Conservation (phyloP, 2,329 filamentous ascomycete species). For the Diaporthe amygdali region DNA sequence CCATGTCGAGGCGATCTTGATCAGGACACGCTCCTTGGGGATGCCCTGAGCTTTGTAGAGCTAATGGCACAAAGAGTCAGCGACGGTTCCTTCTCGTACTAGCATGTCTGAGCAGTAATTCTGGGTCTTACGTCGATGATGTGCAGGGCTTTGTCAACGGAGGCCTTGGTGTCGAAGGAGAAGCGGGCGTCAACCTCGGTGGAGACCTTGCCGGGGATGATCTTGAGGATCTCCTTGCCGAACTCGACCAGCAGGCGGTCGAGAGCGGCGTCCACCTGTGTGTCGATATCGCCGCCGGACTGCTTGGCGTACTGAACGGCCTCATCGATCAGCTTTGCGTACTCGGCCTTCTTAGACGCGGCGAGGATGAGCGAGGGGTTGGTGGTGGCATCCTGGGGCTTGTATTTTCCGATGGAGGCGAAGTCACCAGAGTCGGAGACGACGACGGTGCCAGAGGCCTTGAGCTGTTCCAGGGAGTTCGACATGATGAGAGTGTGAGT, state of each 20-base stretch:
- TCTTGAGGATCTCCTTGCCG: constrained; percentile 94
- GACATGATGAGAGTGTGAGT: constrained; percentile 63
- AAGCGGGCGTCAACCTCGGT: constrained; percentile 97
- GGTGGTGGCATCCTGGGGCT: constrained; percentile 99
- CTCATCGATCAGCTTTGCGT: constrained; percentile 87
- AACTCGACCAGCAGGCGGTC: constrained; percentile 97
- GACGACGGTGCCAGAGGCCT: constrained; percentile 94
- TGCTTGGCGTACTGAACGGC: constrained; percentile 86
- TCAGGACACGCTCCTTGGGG: constrained; percentile 90
- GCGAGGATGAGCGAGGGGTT: constrained; percentile 99
- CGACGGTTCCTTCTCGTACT: not conserved
- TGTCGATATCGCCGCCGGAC: constrained; percentile 66
- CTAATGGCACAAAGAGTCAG: constrained; percentile 48
- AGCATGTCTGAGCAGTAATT: not conserved
- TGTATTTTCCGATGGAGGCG: constrained; percentile 97
- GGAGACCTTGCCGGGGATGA: constrained; percentile 97
- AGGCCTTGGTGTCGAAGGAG: constrained; percentile 93
- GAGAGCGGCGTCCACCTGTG: constrained; percentile 87
- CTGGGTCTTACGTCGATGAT: constrained; percentile 80
- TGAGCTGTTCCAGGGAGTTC: constrained; percentile 94
- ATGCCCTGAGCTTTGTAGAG: constrained; percentile 94
- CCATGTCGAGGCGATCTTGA: constrained; percentile 99
- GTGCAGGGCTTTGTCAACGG: constrained; percentile 93
- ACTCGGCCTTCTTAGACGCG: constrained; percentile 97
- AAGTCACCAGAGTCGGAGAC: constrained; percentile 92